phyloP scores from a whole-genome alignment of 2,329 filamentous ascomycete genomes.

The Bipolaris sorokiniana region DNA sequence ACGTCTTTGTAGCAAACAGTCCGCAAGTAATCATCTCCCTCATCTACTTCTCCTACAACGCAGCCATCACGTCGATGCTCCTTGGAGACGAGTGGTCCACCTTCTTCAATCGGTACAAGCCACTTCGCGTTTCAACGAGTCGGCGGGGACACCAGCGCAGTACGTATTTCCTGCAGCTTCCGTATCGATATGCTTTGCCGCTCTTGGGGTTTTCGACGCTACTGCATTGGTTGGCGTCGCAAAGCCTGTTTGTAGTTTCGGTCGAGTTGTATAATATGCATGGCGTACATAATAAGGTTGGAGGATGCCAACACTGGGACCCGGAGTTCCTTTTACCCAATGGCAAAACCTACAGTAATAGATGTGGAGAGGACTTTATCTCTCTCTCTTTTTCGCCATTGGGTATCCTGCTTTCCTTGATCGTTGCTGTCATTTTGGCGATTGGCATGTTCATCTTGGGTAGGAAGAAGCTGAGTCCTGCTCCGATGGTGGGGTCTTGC shows the following conservation, averaged over 20 bases:
- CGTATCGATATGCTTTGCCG: slow-evolving; percentile 47
- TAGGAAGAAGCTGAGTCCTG: neutral
- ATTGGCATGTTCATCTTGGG: neutral
- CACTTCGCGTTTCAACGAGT: slow-evolving; percentile 46
- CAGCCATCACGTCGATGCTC: slow-evolving; percentile 56
- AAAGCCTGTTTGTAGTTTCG: slow-evolving; percentile 50
- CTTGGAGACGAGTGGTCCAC: slow-evolving; percentile 55
- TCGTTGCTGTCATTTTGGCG: neutral
- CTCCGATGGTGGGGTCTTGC: neutral
- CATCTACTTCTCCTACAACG: slow-evolving; percentile 56
- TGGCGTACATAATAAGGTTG: neutral
- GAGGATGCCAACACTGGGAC: neutral
- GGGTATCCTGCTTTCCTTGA: neutral
- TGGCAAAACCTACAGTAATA: neutral
- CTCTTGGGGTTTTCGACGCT: slow-evolving; percentile 40
- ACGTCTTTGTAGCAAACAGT: slow-evolving; percentile 50
- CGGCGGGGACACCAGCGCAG: slow-evolving; percentile 45
- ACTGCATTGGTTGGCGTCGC: slow-evolving; percentile 54
- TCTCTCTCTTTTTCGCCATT: neutral
- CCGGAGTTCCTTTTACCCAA: neutral
- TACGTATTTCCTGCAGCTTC: slow-evolving; percentile 52
- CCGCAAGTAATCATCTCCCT: slow-evolving; percentile 56
- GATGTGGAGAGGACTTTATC: neutral
- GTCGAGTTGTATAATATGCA: slow-evolving; percentile 30
- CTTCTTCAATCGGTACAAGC: slow-evolving; percentile 44